Evolutionary conservation across 2,329 filamentous ascomycete genomes (phyloP).

Genomic region (Arachnomyces sp.): DNA sequence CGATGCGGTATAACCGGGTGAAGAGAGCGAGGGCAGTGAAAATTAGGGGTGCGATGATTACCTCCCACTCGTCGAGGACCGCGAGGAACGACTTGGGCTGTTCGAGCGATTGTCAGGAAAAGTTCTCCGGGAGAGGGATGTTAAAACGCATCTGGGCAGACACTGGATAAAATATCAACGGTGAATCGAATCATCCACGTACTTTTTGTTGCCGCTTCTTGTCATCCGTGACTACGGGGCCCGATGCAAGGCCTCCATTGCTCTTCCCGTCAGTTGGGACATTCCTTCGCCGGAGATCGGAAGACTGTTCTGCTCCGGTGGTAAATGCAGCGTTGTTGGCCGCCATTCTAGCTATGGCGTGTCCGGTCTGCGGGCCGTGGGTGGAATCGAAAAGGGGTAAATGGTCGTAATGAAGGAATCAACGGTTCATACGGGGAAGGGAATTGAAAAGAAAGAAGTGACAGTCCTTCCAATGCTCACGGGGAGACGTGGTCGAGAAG

Average conservation of each 20-base stretch:
- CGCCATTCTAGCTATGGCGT: slow-evolving; percentile 21
- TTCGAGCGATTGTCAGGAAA: slow-evolving; percentile 4
- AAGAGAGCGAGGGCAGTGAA: slow-evolving; percentile 59
- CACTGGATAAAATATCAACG: not conserved
- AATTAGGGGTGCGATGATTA: slow-evolving; percentile 55
- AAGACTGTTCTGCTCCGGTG: slow-evolving; percentile 26
- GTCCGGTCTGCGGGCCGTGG: not conserved
- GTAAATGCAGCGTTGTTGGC: slow-evolving; percentile 25
- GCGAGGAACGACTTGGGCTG: slow-evolving; percentile 32
- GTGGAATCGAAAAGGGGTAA: not conserved
- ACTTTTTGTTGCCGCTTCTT: slow-evolving; percentile 32
- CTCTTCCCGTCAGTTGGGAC: slow-evolving; percentile 26
- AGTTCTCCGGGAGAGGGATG: not conserved
- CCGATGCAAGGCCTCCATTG: slow-evolving; percentile 16
- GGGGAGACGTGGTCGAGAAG: too few relatives aligned
- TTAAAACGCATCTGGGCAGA: too few relatives aligned
- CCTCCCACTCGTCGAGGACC: slow-evolving; percentile 51
- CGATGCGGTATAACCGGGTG: slow-evolving; percentile 61
- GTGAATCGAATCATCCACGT: slow-evolving; percentile 7
- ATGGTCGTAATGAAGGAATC: too few relatives aligned
- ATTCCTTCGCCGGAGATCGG: slow-evolving; percentile 37
- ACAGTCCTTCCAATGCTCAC: too few relatives aligned
- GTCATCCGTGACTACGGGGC: slow-evolving; percentile 21
- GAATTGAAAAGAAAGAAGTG: not conserved
- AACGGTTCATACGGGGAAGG: not conserved